Base-by-base conservation (phyloP, 1,284 basidiomycete species). In the Coniferiporia sulphurascens region DNA sequence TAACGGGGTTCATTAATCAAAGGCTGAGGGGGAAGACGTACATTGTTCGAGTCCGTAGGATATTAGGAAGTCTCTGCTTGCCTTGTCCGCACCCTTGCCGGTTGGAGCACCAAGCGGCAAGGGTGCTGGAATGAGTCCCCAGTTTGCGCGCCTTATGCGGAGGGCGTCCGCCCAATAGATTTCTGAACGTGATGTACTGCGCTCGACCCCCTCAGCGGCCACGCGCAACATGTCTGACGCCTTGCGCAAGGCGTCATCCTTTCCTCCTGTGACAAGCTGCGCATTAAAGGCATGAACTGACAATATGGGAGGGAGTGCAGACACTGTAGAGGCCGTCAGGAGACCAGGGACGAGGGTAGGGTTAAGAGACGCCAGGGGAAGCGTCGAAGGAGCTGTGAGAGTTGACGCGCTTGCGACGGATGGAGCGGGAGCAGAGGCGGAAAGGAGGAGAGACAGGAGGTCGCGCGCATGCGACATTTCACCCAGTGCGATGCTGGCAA, bases 11-110 rank as follows among this genome's bases (percentile, higher is more conserved):
- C 21, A 41, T 10, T 34, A 48, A 46, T 27, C 48, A 65, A 66
- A 34, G 46, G 54, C 27, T 43, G 45, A 44, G n/a, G n/a, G n/a
- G n/a, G n/a, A 10, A 70, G 17, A 64, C 83, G 45, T 63, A 91
- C 90, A 87, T 75, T 89, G 85, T 72, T 91, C 89, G 4, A 92
- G 71, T 9, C 88, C 87, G 65, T 84, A 91, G 1, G 86, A 85
- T 56, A 92, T 77, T 43, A 89, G 71, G 66, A 92, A 90, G 66
- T 92, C 90, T 64, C 85, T 89, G 0, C 86, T 82, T 1, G 89
- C 86, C 70, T 81, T 85, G 67, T 91, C 89, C 12, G 85, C 81
- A 35, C 86, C 85, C 70, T 87, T 88, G 9, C 86, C 88, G 0
- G 76, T 83, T 0, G 83, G 74, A 27, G 85, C 79, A 43, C 87